A percentile compares a stretch with the other conserved stretches of the same genome.
Conservation (phyloP, 345 rosid species). For the Citrus sinensis region DNA sequence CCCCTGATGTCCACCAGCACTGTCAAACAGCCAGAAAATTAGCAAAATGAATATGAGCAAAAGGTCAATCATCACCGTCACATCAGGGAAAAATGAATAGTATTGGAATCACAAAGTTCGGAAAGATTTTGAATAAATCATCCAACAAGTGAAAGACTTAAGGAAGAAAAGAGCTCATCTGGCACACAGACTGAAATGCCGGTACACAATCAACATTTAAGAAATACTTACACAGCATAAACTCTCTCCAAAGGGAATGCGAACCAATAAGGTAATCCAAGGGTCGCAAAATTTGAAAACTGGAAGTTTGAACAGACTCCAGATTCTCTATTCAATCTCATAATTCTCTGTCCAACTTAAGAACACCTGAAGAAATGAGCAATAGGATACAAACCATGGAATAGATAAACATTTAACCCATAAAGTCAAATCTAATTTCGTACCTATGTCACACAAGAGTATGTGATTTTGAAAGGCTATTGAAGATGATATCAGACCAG, state of each 20-base stretch:
- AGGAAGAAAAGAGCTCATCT: neutral
- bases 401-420: conserved; percentile 9
- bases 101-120: neutral
- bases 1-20: conserved; percentile 46
- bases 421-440: neutral
- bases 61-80: neutral
- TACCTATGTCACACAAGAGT: conserved; percentile 71
- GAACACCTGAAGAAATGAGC: conserved; percentile 20
- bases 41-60: neutral
- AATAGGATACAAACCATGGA: conserved; percentile 10
- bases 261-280: conserved; percentile 91
- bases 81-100: neutral
- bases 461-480: conserved; percentile 45
- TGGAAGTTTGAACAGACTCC: conserved; percentile 54
- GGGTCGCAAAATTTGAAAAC: conserved; percentile 68
- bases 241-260: conserved; percentile 62
- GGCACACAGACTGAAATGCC: neutral
- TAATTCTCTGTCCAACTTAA: conserved; percentile 74
- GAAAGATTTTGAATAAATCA: neutral
- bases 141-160: neutral
- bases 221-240: conserved; percentile 59
- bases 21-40: conserved; percentile 31
- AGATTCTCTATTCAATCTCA: conserved; percentile 58
- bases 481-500: conserved; percentile 57
- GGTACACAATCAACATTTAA: neutral